These are phyloP conservation scores for Gymnopilus junonius DNA, from an alignment of 768 basidiomycete genomes.

Conservation along the genomic window DNA sequence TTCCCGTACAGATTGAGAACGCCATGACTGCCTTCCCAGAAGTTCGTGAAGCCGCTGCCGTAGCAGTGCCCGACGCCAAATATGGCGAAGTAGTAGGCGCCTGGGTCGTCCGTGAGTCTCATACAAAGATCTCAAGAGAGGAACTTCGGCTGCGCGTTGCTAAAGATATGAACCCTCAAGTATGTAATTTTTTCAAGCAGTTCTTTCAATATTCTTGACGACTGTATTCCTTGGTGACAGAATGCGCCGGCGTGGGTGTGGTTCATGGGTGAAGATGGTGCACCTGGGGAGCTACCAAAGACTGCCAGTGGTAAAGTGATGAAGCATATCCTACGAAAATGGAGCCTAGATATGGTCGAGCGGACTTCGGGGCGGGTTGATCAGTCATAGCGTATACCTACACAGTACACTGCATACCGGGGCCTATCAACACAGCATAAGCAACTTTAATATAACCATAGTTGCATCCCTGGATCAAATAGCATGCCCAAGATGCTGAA, in stretches of 20 bases:
- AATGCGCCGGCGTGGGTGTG: conserved; percentile 84
- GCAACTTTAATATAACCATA: too few relatives aligned
- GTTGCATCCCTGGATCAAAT: too few relatives aligned
- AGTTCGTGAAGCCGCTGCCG: conserved; percentile 74
- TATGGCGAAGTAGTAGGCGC: conserved; percentile 85
- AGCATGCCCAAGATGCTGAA: too few relatives aligned
- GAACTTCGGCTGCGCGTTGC: conserved; percentile 59
- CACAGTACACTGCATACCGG: too few relatives aligned
- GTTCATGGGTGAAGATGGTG: conserved; percentile 74
- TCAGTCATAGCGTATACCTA: not conserved
- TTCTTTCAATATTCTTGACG: not conserved
- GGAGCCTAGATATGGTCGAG: conserved; percentile 62
- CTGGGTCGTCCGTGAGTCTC: conserved; percentile 66
- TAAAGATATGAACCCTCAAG: conserved; percentile 79
- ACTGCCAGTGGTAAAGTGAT: conserved; percentile 88
- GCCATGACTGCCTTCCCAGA: conserved; percentile 55
- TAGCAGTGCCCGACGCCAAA: conserved; percentile 68
- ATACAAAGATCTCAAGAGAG: conserved; percentile 45
- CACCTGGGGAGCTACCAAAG: conserved; percentile 67
- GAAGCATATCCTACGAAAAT: conserved; percentile 77
- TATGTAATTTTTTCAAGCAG: conserved; percentile 29
- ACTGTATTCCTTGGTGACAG: conserved; percentile 41
- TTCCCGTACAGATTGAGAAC: conserved; percentile 87
- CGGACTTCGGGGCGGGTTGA: conserved; percentile 43
- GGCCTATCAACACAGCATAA: too few relatives aligned